These are phyloP conservation scores for Plasmodium gallinaceum DNA, from an alignment of 169 alveolate species.

Conservation along the genomic window DNA sequence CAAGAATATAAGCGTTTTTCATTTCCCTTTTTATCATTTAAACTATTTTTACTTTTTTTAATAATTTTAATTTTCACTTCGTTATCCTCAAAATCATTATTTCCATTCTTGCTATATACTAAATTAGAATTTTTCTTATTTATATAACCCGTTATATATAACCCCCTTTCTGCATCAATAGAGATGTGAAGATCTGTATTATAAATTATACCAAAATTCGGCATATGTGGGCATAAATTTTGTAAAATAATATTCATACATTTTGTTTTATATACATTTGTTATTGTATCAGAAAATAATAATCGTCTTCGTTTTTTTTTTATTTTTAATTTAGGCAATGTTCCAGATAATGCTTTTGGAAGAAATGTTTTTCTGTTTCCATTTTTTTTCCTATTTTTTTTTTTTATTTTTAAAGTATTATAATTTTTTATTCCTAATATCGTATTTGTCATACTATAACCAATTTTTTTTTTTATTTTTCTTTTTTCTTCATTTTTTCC, in stretches of 20 bases:
- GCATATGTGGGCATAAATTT: constrained; percentile 86
- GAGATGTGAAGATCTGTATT: constrained; percentile 85
- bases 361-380: constrained; percentile 22
- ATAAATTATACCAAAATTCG: constrained; percentile 85
- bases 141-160: constrained; percentile 81
- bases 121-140: constrained; percentile 76
- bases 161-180: constrained; percentile 87
- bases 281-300: constrained; percentile 66
- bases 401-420: constrained; percentile 14
- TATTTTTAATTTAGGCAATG: constrained; percentile 61
- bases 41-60: constrained; percentile 71
- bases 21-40: constrained; percentile 73
- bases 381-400: constrained; percentile 21
- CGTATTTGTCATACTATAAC: constrained; percentile 37
- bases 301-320: constrained; percentile 42
- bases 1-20: constrained; percentile 42
- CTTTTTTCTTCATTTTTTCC: not conserved
- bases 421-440: constrained; percentile 26
- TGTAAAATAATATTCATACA: constrained; percentile 82
- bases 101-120: constrained; percentile 37
- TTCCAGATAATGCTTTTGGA: constrained; percentile 53
- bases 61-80: constrained; percentile 69
- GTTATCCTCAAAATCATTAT: constrained; percentile 69
- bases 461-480: constrained; percentile 23
- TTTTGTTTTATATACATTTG: constrained; percentile 61